Conservation (phyloP, 148 eudicot species). For the Rhododendron ferrugineum region DNA sequence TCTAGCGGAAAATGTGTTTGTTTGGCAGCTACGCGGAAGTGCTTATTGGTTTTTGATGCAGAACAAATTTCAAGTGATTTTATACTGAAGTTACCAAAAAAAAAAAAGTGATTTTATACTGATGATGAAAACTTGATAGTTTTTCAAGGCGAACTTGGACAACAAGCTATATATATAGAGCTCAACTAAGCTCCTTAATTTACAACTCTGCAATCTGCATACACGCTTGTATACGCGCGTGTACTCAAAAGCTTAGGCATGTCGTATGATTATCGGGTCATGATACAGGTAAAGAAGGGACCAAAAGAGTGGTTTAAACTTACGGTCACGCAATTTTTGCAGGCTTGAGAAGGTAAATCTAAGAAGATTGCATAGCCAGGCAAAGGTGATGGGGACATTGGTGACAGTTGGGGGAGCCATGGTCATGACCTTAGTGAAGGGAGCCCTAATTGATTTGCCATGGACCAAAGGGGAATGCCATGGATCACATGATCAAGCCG, state of each 20-base stretch:
- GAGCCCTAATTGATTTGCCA: slow-evolving; percentile 36
- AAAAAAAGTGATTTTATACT: no score
- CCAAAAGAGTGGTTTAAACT: background rate
- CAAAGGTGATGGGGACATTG: slow-evolving; percentile 71
- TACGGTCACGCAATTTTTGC: no score
- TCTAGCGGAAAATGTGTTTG: no score
- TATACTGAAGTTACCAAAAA: no score
- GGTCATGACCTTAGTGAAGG: slow-evolving; percentile 64
- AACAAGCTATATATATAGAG: background rate
- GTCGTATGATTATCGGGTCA: background rate
- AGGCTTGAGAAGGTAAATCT: slow-evolving; percentile 77
- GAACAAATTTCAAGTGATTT: no score
- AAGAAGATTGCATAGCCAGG: slow-evolving; percentile 41
- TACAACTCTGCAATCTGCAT: background rate
- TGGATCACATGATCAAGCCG: background rate
- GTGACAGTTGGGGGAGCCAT: slow-evolving; percentile 80
- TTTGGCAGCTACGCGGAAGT: no score
- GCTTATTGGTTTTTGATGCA: no score
- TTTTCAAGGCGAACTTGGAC: background rate
- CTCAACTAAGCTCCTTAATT: background rate
- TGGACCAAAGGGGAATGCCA: slow-evolving; percentile 25
- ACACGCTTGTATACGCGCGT: no score
- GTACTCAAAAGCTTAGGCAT: background rate
- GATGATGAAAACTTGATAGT: no score
- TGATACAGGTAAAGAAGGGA: background rate